A percentile compares a stretch with the other conserved stretches of the same genome.
These are phyloP conservation scores for Astrocystis sublimbata DNA, from an alignment of 495 filamentous ascomycete species.

Conservation along the genomic window DNA sequence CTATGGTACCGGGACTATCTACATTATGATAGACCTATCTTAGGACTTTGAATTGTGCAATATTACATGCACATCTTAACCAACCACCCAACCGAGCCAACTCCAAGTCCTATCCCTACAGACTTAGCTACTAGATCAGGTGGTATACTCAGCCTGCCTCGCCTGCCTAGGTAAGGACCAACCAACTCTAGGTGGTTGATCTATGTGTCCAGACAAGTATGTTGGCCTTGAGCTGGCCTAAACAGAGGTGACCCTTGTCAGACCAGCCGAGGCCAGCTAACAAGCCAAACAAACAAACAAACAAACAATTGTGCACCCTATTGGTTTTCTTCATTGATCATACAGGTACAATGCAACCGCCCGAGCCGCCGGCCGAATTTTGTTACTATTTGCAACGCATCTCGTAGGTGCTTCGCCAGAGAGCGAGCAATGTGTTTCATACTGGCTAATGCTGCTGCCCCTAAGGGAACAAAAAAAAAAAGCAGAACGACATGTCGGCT, in stretches of 20 bases:
- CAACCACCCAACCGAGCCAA: no score
- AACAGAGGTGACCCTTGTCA: not conserved
- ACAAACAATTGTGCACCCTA: no score
- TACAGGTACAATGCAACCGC: not conserved
- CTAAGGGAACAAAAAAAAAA: not conserved
- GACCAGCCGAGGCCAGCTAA: not conserved
- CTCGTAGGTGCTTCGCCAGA: not conserved
- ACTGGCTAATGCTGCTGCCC: not conserved
- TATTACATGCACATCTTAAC: slow-evolving; percentile 18
- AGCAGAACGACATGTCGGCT: slow-evolving; percentile 17
- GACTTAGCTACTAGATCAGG: no score
- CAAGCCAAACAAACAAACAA: slow-evolving; percentile 13
- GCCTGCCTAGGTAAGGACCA: no score
- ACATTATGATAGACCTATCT: no score
- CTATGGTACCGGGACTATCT: no score
- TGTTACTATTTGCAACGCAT: slow-evolving; percentile 2
- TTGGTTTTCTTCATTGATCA: not conserved
- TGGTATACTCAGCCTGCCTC: no score
- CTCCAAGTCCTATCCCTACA: no score
- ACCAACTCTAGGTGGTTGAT: no score
- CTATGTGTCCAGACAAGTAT: no score
- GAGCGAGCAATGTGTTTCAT: not conserved
- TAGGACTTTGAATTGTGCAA: slow-evolving; percentile 8
- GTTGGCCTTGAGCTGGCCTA: not conserved
- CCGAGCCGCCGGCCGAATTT: not conserved